These are phyloP conservation scores for Naganishia kalamii DNA, from an alignment of 768 basidiomycete genomes.

Conservation along the genomic window DNA sequence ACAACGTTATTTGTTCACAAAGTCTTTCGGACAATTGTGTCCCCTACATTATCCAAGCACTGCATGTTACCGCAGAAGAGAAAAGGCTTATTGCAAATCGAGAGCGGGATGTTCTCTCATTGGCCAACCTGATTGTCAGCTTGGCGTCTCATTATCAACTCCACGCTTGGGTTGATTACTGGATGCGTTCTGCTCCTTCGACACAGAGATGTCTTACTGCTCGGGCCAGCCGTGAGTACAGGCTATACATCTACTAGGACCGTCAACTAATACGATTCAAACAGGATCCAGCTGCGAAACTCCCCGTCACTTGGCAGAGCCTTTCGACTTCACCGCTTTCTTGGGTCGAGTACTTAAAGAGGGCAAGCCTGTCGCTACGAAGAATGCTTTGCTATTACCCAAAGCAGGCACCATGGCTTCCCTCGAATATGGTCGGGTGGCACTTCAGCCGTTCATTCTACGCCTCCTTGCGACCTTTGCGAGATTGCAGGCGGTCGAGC, in stretches of 20 bases:
- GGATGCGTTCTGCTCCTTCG: slow-evolving; percentile 72
- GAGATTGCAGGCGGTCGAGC: not conserved
- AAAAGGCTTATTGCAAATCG: slow-evolving; percentile 13
- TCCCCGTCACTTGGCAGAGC: not conserved
- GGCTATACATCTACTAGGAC: not conserved
- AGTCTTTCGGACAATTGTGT: not conserved
- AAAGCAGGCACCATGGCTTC: not conserved
- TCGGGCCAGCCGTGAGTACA: not conserved
- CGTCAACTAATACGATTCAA: slow-evolving; percentile 40
- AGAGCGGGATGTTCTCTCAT: not conserved
- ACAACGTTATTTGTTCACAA: not conserved
- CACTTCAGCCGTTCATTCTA: not conserved
- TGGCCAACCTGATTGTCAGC: slow-evolving; percentile 26
- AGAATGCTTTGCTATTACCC: not conserved
- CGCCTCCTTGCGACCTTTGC: not conserved
- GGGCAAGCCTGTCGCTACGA: not conserved
- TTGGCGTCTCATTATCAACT: slow-evolving; percentile 51
- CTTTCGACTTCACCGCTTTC: not conserved
- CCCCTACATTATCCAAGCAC: slow-evolving; percentile 55
- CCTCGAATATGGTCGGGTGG: not conserved
- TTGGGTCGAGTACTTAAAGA: not conserved
- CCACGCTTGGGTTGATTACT: slow-evolving; percentile 87
- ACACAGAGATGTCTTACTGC: slow-evolving; percentile 32
- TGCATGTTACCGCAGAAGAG: slow-evolving; percentile 69
- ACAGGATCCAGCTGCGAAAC: not conserved